Conservation (phyloP, 1,139 yeast genomes). For the Geotrichum citri-aurantii region DNA sequence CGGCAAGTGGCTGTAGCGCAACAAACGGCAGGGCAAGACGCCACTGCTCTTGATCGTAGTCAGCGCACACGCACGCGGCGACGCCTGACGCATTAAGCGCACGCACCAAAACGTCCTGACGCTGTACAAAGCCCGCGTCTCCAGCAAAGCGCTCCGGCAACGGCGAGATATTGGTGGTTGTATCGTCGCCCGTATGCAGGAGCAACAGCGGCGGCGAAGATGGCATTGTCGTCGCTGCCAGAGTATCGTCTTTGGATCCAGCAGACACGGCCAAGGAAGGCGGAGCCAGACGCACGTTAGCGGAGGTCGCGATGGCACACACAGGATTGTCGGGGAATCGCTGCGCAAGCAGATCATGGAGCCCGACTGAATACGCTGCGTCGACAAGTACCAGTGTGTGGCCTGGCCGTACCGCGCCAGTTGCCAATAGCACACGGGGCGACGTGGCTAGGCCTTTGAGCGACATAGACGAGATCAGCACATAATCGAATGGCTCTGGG, state of each 20-base stretch:
- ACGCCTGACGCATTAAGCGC: constrained; percentile 17
- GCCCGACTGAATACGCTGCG: constrained; percentile 29
- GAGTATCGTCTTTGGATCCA: constrained; percentile 12
- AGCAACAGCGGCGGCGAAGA: constrained; percentile 18
- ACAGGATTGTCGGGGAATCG: constrained; percentile 28
- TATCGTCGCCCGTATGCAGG: constrained; percentile 17
- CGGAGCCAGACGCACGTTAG: constrained; percentile 20
- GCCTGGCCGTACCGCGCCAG: constrained; percentile 22
- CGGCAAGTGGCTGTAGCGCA: constrained; percentile 68
- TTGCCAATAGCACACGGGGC: constrained; percentile 9
- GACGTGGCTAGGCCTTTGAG: constrained; percentile 25
- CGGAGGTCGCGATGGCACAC: constrained; percentile 24
- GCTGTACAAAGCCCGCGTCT: constrained; percentile 5
- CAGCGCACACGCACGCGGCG: constrained; percentile 12
- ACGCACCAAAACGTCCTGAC: background rate
- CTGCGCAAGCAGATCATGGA: constrained; percentile 29
- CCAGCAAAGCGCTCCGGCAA: constrained; percentile 21
- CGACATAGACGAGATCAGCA: constrained; percentile 30
- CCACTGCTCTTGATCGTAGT: constrained; percentile 55
- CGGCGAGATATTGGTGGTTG: constrained; percentile 19
- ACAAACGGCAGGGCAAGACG: constrained; percentile 72
- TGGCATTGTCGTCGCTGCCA: background rate
- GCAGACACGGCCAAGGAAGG: constrained; percentile 11
- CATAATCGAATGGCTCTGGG: constrained; percentile 24
- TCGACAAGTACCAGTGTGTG: constrained; percentile 32